Evolutionary conservation across 2,329 filamentous ascomycete genomes (phyloP).

Genomic region (Colletotrichum sp.): DNA sequence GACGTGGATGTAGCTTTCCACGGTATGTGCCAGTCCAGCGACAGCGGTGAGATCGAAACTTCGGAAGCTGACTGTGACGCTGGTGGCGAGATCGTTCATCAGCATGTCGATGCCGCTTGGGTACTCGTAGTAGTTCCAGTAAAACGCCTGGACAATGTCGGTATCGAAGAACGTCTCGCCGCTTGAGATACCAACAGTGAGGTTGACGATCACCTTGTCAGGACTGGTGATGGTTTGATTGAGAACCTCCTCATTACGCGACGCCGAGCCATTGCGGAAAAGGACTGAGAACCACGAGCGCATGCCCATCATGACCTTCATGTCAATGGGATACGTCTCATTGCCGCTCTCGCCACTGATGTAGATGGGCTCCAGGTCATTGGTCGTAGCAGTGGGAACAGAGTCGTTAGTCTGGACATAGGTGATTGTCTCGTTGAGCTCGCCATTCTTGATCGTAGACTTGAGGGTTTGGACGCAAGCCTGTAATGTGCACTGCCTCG

Average conservation of each 20-base stretch:
- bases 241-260: conserved; percentile 27
- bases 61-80: conserved; percentile 39
- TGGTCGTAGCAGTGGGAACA: conserved; percentile 21
- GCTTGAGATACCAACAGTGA: conserved; percentile 35
- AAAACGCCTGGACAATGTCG: conserved; percentile 42
- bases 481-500: conserved; percentile 31
- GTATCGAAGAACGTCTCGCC: conserved; percentile 38
- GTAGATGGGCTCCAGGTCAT: conserved; percentile 23
- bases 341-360: conserved; percentile 14
- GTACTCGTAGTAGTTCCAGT: conserved; percentile 45
- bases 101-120: conserved; percentile 35
- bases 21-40: conserved; percentile 30
- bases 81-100: conserved; percentile 37
- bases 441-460: conserved; percentile 29
- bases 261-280: conserved; percentile 33
- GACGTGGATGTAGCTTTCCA: conserved; percentile 37
- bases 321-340: conserved; percentile 27
- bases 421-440: conserved; percentile 28
- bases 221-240: conserved; percentile 29
- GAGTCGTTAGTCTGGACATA: conserved; percentile 27
- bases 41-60: conserved; percentile 30
- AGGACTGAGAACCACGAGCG: conserved; percentile 35
- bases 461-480: conserved; percentile 34
- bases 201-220: conserved; percentile 32
- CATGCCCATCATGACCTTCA: conserved; percentile 33